A percentile compares a stretch with the other conserved stretches of the same genome.
Evolutionary conservation across 345 rosid species (phyloP).

Genomic region (Populus alba): DNA sequence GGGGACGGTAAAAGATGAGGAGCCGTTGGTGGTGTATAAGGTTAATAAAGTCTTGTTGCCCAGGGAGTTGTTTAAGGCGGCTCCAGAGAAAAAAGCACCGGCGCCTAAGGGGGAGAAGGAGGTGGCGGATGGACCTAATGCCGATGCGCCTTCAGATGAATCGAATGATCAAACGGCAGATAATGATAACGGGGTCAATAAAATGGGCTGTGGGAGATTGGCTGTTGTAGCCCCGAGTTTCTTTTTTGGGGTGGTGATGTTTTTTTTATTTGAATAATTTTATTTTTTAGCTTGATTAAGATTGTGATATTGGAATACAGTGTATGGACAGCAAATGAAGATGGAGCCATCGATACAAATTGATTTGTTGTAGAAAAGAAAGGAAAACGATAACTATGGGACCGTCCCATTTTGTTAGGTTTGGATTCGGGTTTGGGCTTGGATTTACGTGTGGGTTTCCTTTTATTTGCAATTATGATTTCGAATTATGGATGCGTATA

Average conservation of each 20-base stretch:
- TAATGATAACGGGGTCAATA: conserved; percentile 14
- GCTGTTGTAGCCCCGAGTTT: conserved; percentile 37
- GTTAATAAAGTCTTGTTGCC: conserved; percentile 27
- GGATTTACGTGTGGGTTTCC: no score
- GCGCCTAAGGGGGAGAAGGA: conserved; percentile 9
- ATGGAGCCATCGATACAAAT: no score
- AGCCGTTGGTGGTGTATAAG: conserved; percentile 27
- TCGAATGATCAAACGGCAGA: conserved; percentile 21
- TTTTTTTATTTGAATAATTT: conserved; percentile 1
- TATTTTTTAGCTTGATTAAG: background rate
- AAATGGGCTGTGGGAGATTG: conserved; percentile 35
- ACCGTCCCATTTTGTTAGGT: no score
- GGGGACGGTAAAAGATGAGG: conserved; percentile 34
- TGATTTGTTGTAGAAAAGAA: no score
- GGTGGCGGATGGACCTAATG: conserved; percentile 15
- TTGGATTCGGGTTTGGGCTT: no score
- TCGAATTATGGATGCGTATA: no score
- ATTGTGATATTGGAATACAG: no score
- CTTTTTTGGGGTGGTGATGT: conserved; percentile 35
- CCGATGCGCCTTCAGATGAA: conserved; percentile 20
- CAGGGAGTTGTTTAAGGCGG: conserved; percentile 27
- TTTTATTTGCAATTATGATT: no score
- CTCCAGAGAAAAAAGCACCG: conserved; percentile 2
- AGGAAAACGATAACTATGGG: no score
- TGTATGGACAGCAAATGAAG: no score